A percentile compares a stretch with the other conserved stretches of the same genome.
These are phyloP conservation scores for Solanum medicagineum DNA, from an alignment of 257 asterid genomes.

Conservation along the genomic window DNA sequence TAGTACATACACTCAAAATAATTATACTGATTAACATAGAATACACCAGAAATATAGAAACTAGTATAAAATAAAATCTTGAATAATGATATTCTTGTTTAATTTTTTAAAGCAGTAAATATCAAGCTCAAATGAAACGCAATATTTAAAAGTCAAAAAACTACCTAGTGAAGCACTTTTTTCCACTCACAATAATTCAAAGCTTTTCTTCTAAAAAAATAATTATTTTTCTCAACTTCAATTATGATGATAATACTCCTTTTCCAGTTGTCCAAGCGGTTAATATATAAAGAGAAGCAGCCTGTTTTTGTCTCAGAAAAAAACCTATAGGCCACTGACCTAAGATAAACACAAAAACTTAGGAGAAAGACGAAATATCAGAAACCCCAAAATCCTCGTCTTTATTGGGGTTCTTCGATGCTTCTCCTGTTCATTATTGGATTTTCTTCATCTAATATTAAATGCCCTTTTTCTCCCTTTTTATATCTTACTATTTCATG, in stretches of 20 bases:
- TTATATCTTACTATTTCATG: slow-evolving; percentile 27
- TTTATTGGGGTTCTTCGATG: not conserved
- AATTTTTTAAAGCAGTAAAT: no score
- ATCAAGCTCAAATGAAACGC: not conserved
- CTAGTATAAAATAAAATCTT: not conserved
- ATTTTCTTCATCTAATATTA: slow-evolving; percentile 5
- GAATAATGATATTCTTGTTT: not conserved
- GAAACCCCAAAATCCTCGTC: not conserved
- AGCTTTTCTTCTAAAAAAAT: not conserved
- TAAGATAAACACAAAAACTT: not conserved
- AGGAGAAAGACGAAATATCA: not conserved
- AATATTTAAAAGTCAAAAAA: not conserved
- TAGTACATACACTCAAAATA: no score
- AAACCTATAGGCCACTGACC: not conserved
- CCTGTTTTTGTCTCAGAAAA: not conserved
- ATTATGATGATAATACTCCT: not conserved
- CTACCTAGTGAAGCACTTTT: not conserved
- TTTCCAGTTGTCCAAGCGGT: not conserved
- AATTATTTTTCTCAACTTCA: not conserved
- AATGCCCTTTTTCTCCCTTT: slow-evolving; percentile 26
- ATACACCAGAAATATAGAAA: no score
- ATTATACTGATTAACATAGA: no score
- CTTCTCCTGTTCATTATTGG: slow-evolving; percentile 27
- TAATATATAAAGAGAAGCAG: not conserved
- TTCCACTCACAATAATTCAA: not conserved